These are phyloP conservation scores for Cercospora berteroae DNA, from an alignment of 2,329 filamentous ascomycete species.

Conservation along the genomic window DNA sequence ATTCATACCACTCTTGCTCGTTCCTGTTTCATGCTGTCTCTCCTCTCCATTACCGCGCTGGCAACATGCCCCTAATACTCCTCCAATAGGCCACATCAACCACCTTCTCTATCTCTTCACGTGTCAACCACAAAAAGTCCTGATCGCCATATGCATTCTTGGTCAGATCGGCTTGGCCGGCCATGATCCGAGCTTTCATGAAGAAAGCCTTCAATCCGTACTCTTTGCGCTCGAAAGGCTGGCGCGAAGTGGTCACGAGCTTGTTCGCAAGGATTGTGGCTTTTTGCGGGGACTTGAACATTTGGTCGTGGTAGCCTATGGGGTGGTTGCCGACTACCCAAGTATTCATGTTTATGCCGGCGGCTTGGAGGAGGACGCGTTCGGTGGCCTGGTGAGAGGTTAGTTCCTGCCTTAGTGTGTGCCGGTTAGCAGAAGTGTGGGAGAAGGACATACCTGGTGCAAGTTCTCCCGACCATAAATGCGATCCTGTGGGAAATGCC, in stretches of 20 bases:
- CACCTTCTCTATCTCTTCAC: conserved; percentile 72
- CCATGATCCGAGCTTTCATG: conserved; percentile 94
- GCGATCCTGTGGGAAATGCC: conserved; percentile 77
- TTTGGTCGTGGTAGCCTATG: conserved; percentile 70
- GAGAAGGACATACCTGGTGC: conserved; percentile 64
- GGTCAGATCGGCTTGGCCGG: conserved; percentile 81
- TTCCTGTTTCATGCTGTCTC: neutral
- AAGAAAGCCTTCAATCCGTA: conserved; percentile 86
- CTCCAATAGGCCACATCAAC: conserved; percentile 70
- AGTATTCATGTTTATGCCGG: conserved; percentile 95
- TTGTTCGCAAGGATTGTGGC: conserved; percentile 30
- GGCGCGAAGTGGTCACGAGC: conserved; percentile 29
- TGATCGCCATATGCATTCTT: conserved; percentile 68
- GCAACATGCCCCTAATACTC: conserved; percentile 78
- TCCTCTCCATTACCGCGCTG: conserved; percentile 58
- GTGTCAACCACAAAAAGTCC: conserved; percentile 90
- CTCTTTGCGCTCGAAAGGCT: conserved; percentile 41
- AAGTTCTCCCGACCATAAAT: conserved; percentile 71
- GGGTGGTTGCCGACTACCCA: conserved; percentile 93
- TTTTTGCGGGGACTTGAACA: conserved; percentile 47
- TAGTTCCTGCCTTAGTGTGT: neutral
- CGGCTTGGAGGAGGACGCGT: conserved; percentile 71
- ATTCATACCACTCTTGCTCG: neutral
- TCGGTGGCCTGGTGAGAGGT: conserved; percentile 66
- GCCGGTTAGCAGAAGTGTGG: neutral